Percentiles rank a stretch among this genome's conserved stretches.
Conservation (phyloP, 106 monocot species). For the Apostasia shenzhenica region DNA sequence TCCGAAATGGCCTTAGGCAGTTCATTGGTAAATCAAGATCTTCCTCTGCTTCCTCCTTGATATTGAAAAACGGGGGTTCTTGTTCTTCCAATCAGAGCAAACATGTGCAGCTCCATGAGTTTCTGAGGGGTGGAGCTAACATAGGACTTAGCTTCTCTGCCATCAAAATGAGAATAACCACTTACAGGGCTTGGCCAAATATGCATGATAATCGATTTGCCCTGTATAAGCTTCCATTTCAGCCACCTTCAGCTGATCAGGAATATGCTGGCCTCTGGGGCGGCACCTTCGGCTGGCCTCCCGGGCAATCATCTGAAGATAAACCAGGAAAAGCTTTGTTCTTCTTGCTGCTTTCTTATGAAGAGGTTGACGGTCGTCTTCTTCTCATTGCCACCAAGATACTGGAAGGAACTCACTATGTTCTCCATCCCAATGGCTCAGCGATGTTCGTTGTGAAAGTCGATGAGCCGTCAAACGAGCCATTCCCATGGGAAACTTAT, state of each 20-base stretch:
- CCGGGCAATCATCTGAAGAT: slow-evolving; percentile 24
- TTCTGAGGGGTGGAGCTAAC: slow-evolving; percentile 39
- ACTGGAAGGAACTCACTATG: slow-evolving; percentile 83
- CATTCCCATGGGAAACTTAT: slow-evolving; percentile 69
- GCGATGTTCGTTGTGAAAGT: slow-evolving; percentile 77
- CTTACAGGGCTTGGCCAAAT: slow-evolving; percentile 70
- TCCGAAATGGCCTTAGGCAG: slow-evolving; percentile 36
- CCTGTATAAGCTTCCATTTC: slow-evolving; percentile 68
- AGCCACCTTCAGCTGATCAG: slow-evolving; percentile 16
- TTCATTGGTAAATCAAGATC: slow-evolving; percentile 35
- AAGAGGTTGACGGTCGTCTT: slow-evolving; percentile 33
- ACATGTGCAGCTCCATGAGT: slow-evolving; percentile 46
- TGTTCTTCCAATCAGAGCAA: slow-evolving; percentile 26
- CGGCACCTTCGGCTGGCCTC: slow-evolving; percentile 82
- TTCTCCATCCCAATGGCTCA: slow-evolving; percentile 88
- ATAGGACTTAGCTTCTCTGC: slow-evolving; percentile 51
- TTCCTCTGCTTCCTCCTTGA: neutral
- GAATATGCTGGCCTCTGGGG: slow-evolving; percentile 82
- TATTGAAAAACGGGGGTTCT: slow-evolving; percentile 5
- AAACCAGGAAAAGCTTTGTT: slow-evolving; percentile 74
- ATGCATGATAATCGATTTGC: slow-evolving; percentile 81
- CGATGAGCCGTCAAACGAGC: slow-evolving; percentile 36
- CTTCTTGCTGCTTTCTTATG: slow-evolving; percentile 66
- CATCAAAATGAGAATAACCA: slow-evolving; percentile 43
- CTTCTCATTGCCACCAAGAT: slow-evolving; percentile 71